Conservation (phyloP, 768 basidiomycete genomes). For the Pulveroboletus frians region DNA sequence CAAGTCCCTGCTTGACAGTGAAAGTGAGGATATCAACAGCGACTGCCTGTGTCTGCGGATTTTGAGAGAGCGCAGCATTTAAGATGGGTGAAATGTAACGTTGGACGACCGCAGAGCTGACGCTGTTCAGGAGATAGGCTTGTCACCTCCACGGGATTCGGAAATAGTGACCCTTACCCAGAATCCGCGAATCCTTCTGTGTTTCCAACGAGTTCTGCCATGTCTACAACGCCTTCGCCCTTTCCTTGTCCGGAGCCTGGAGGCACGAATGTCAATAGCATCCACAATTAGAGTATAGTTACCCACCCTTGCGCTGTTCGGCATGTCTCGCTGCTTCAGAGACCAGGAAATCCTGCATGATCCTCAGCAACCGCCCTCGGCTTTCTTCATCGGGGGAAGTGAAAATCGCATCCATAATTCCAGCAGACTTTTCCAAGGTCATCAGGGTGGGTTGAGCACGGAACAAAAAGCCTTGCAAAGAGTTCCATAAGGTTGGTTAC, state of each 20-base stretch:
- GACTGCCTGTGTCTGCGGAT: slow-evolving; percentile 65
- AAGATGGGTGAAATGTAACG: slow-evolving; percentile 83
- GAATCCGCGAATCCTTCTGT: slow-evolving; percentile 96
- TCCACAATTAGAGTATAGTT: background rate
- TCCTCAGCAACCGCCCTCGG: slow-evolving; percentile 70
- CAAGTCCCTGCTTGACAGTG: slow-evolving; percentile 91
- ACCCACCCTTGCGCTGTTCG: slow-evolving; percentile 60
- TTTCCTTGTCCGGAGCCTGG: slow-evolving; percentile 21
- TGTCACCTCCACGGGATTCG: background rate
- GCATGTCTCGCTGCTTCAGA: slow-evolving; percentile 78
- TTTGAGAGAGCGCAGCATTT: slow-evolving; percentile 69
- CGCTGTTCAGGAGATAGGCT: slow-evolving; percentile 42
- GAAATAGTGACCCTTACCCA: slow-evolving; percentile 55
- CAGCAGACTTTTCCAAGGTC: slow-evolving; percentile 71
- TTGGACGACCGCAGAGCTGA: slow-evolving; percentile 92
- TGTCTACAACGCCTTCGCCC: slow-evolving; percentile 55
- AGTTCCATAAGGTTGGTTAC: background rate
- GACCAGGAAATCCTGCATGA: slow-evolving; percentile 87
- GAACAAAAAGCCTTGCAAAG: slow-evolving; percentile 73
- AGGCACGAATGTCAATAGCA: background rate
- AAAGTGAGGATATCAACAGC: slow-evolving; percentile 91
- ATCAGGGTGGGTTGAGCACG: slow-evolving; percentile 89
- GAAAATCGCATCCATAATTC: slow-evolving; percentile 90
- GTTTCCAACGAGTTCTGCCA: slow-evolving; percentile 93
- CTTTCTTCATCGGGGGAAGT: slow-evolving; percentile 65